Percentiles rank a stretch among this genome's conserved stretches.
Conservation (phyloP, 2,329 filamentous ascomycete species). For the Phyllosticta capitalensis region DNA sequence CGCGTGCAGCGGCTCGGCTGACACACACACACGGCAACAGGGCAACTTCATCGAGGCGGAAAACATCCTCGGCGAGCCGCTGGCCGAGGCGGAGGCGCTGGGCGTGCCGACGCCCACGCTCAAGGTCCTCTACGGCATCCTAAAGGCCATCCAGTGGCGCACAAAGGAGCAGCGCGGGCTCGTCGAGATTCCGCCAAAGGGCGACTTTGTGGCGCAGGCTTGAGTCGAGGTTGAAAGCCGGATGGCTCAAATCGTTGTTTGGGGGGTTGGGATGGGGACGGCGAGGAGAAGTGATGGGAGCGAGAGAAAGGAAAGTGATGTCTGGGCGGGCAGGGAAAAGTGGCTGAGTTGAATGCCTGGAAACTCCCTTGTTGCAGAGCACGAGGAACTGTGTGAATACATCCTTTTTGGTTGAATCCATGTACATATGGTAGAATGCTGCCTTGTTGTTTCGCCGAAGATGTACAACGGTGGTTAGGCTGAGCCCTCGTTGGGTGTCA, state of each 20-base stretch:
- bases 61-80: conserved; percentile 48
- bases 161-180: conserved; percentile 37
- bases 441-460: no score
- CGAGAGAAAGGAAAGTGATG: no score
- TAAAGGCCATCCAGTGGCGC: conserved; percentile 41
- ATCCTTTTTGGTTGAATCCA: no score
- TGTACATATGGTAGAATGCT: no score
- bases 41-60: conserved; percentile 49
- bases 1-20: no score
- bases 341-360: no score
- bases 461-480: no score
- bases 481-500: no score
- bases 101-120: conserved; percentile 45
- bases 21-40: conserved; percentile 16
- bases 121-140: conserved; percentile 38
- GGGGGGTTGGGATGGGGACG: neutral
- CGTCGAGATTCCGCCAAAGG: conserved; percentile 20
- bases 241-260: neutral
- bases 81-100: conserved; percentile 39
- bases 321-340: no score
- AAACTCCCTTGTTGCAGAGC: no score
- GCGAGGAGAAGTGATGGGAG: no score
- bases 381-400: no score
- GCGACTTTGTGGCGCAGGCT: conserved; percentile 7
- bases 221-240: neutral